phyloP scores from a whole-genome alignment of 768 basidiomycete genomes.

The Lentinula sp. region DNA sequence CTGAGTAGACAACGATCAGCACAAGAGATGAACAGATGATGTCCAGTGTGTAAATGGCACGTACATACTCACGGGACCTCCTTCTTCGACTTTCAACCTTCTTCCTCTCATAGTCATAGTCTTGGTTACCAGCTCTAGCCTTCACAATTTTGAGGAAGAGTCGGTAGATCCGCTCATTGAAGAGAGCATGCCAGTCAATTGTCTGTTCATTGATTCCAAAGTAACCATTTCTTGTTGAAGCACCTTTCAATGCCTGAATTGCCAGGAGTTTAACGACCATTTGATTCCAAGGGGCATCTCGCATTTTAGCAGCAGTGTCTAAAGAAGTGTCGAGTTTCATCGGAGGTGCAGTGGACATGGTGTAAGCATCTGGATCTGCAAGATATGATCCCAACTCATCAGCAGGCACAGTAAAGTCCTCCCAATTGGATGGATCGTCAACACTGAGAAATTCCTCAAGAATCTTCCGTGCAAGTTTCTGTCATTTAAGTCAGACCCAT shows the following conservation, averaged over 20 bases:
- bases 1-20: neutral
- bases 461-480: neutral
- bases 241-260: neutral
- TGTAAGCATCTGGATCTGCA: neutral
- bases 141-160: neutral
- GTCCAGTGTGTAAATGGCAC: neutral
- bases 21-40: neutral
- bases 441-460: neutral
- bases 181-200: neutral
- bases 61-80: neutral
- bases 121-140: neutral
- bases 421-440: neutral
- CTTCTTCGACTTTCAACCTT: neutral
- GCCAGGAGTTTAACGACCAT: neutral
- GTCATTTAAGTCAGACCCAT: neutral
- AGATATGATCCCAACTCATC: neutral
- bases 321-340: neutral
- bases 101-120: neutral
- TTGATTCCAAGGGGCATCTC: neutral
- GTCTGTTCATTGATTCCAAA: neutral
- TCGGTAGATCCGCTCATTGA: neutral
- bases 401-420: neutral
- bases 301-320: neutral
- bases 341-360: neutral
- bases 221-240: neutral